These are phyloP conservation scores for Cadophora sp. DNA, from an alignment of 2,329 filamentous ascomycete genomes.

Conservation along the genomic window DNA sequence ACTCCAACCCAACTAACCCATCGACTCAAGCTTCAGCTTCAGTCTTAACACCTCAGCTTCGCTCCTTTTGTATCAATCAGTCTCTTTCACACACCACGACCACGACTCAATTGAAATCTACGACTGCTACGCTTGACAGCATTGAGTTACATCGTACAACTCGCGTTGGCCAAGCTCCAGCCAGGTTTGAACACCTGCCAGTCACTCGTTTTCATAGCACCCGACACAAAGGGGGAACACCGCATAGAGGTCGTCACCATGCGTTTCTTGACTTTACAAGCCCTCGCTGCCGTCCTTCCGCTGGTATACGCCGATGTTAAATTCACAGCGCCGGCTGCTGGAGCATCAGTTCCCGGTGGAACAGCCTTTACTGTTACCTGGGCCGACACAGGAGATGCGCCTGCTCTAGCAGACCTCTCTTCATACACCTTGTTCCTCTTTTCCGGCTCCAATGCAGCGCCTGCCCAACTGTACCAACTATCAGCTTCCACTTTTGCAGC, in stretches of 20 bases:
- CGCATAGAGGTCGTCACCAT: constrained; percentile 27
- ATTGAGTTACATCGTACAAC: not conserved
- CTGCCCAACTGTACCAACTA: constrained; percentile 54
- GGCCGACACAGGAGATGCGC: constrained; percentile 59
- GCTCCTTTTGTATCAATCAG: not conserved
- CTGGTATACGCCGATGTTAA: constrained; percentile 41
- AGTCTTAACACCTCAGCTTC: too few species aligned
- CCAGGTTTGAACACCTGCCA: not conserved
- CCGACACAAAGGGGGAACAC: constrained; percentile 8
- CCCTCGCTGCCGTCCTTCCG: constrained; percentile 28
- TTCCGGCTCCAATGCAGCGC: constrained; percentile 61
- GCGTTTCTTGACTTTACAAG: constrained; percentile 28
- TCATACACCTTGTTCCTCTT: constrained; percentile 65
- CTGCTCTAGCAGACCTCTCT: constrained; percentile 55
- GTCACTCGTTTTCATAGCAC: constrained; percentile 32
- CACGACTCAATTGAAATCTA: not conserved
- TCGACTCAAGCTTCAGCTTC: too few species aligned
- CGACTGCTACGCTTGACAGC: not conserved
- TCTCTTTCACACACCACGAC: too few species aligned
- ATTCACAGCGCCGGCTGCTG: constrained; percentile 60
- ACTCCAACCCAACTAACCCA: too few species aligned
- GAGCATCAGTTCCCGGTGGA: constrained; percentile 55
- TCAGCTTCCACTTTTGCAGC: constrained; percentile 33
- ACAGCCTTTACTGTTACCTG: constrained; percentile 60
- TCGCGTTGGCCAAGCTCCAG: not conserved